Evolutionary conservation across 768 basidiomycete species (phyloP).

Genomic region (Russula ochroleuca): DNA sequence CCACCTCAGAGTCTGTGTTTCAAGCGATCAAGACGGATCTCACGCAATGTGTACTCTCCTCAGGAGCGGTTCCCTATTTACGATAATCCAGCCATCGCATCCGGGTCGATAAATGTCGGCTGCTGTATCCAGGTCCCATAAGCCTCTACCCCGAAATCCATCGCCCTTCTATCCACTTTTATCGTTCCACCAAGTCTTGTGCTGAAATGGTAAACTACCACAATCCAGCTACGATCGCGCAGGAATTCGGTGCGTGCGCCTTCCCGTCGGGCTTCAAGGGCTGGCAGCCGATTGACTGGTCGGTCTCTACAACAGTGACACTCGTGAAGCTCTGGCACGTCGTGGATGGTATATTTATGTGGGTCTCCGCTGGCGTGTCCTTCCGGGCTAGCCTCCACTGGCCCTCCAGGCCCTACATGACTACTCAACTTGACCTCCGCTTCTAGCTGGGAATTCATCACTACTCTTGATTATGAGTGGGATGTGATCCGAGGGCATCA

Average conservation of each 20-base stretch:
- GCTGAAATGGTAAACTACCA: constrained; percentile 7
- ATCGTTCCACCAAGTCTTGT: neutral
- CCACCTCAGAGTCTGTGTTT: too few species aligned
- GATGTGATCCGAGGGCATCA: constrained; percentile 5
- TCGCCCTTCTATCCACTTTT: neutral
- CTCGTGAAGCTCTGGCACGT: constrained; percentile 8
- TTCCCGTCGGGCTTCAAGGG: too few species aligned
- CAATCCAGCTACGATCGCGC: neutral
- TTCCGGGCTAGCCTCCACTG: neutral
- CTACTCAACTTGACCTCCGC: neutral
- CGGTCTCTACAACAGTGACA: neutral
- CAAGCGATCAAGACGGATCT: too few species aligned
- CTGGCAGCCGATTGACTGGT: neutral
- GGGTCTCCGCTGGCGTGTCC: neutral
- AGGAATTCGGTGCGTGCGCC: neutral
- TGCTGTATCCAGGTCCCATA: neutral
- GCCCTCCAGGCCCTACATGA: neutral
- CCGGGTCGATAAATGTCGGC: neutral
- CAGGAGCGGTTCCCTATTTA: too few species aligned
- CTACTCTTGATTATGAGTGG: constrained; percentile 8
- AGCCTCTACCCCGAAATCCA: neutral
- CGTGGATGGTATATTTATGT: constrained; percentile 10
- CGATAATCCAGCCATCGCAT: too few species aligned
- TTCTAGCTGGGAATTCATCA: constrained; percentile 1
- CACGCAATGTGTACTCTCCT: too few species aligned